Base-by-base conservation (phyloP, 164 flowering plant genomes). In the Vitis amurensis region DNA sequence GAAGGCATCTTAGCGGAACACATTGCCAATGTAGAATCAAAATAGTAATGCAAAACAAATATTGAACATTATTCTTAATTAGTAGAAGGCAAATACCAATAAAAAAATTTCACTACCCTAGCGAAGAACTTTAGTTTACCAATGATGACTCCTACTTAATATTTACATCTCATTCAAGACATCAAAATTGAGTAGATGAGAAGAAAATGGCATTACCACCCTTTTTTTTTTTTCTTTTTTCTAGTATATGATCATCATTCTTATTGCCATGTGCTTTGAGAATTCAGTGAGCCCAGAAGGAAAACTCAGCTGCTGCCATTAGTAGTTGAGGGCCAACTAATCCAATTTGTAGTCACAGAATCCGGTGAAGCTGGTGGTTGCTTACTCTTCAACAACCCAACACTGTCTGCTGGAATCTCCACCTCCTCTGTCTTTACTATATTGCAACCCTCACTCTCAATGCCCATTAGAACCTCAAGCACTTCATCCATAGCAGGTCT, bases 401-500 rank as follows among this genome's bases (percentile, higher is more conserved):
- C 73, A 59, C 81, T 79, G 48, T 78, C 91, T 15, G 79, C 55
- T 2, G 61, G 71, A 66, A 55, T 72, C 44, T 80, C 79, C 50
- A 70, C 58, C 15, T 73, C 83, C 9, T 73, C 84, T 59, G 70
- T 62, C 56, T 78, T 79, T 67, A 59, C 70, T 50, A 23, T 53
- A 16, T 14, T 49, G 17, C 68, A 68, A 0, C 66, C 80, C 27
- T 76, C 61, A 14, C 57, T 68, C 29, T 64, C 74, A 55, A 81
- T 77, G 0, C 19, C 64, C 60, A n/a, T 76, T 16, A 89, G 63
- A 53, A 49, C 1, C 44, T 81, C 79, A 64, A 80, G 63, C 17
- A 85, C 90, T 59, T 82, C 86, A 9, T 23, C 74, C 93, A 89
- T 91, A 0, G 79, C 58, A 8, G 97, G 97, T 63, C 97, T 86